Base-by-base conservation (phyloP, 805 yeast species). In the Suhomyces vadensis region DNA sequence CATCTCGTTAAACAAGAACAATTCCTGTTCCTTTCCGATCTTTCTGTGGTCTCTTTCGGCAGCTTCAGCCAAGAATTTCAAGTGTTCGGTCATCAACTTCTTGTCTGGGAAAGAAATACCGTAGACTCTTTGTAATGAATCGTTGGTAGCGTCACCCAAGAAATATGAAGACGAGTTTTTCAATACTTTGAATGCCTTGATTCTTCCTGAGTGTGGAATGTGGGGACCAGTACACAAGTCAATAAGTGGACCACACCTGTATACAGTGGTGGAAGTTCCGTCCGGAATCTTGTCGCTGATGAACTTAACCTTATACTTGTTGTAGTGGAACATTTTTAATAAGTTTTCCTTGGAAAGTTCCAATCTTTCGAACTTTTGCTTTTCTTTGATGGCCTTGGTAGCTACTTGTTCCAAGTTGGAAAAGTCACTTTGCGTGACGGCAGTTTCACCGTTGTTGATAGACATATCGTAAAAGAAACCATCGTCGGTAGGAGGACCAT, bases 31-130 rank as follows among this genome's bases (percentile, higher is more conserved):
- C 60, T 74, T 85, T 67, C 99, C 99, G 54, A 94, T 85, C 71
- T 84, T 91, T 72, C 99, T 82, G 71, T 94, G 99, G 65, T 87
- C 95, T 75, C 99, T 87, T 65, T 83, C 81, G 46, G 95, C 87
- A 35, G 99, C 99, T 72, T 94, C 99, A 61, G 87, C 94, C 64
- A 94, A 76, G 73, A 92, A 94, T 65, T 90, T 87, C 71, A 92
- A 70, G 65, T 94, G 97, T 58, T 86, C 97, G 58, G 87, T 92
- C 95, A 94, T 87, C 57, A 81, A 79, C 70, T 90, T 89, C 78
- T 94, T 92, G 70, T 94, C 99, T 51, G 99, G 99, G 90, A 94
- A 94, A 10, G 97, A 87, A 53, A 94, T 84, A 81, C 99, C 99
- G 65, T 94, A 94, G 44, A 94, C 81, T 77, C 99, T 88, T 74